phyloP scores from a whole-genome alignment of 1,284 basidiomycete genomes.

The Naganishia albida region DNA sequence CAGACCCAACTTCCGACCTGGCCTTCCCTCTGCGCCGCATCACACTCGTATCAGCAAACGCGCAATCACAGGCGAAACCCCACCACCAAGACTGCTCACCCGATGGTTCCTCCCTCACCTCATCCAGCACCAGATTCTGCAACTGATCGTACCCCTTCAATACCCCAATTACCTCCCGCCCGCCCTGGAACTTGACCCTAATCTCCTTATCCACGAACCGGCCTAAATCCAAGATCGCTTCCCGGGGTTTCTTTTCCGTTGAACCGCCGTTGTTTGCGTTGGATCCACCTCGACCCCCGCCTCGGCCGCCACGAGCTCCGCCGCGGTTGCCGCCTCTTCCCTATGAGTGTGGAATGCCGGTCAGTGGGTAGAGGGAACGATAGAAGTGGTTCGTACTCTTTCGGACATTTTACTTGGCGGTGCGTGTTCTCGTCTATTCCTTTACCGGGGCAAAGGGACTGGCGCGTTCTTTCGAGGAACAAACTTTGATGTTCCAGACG shows the following conservation, averaged over 20 bases:
- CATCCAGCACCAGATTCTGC: constrained; percentile 75
- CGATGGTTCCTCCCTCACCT: constrained; percentile 54
- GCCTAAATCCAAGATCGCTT: constrained; percentile 92
- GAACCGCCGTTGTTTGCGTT: constrained; percentile 38
- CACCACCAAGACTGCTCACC: constrained; percentile 42
- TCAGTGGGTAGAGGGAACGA: not conserved
- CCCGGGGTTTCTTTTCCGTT: constrained; percentile 81
- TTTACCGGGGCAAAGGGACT: too few species aligned
- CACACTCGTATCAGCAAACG: constrained; percentile 8
- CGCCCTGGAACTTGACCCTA: constrained; percentile 94
- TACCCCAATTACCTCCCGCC: constrained; percentile 87
- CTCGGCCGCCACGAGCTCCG: constrained; percentile 38
- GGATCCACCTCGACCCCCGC: constrained; percentile 45
- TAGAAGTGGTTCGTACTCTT: constrained; percentile 21
- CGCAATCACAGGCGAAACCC: not conserved
- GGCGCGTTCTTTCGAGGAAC: too few species aligned
- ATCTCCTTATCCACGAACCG: constrained; percentile 92
- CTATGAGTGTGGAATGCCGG: not conserved
- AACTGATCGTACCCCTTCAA: constrained; percentile 97
- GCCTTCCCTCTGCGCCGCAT: constrained; percentile 62
- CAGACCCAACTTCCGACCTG: constrained; percentile 70
- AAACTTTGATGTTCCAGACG: too few species aligned
- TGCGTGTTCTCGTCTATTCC: not conserved
- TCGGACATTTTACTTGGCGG: constrained; percentile 28
- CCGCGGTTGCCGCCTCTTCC: constrained; percentile 38